Conservation (phyloP, 805 yeast genomes). For the Lipomyces yamanashiensis region DNA sequence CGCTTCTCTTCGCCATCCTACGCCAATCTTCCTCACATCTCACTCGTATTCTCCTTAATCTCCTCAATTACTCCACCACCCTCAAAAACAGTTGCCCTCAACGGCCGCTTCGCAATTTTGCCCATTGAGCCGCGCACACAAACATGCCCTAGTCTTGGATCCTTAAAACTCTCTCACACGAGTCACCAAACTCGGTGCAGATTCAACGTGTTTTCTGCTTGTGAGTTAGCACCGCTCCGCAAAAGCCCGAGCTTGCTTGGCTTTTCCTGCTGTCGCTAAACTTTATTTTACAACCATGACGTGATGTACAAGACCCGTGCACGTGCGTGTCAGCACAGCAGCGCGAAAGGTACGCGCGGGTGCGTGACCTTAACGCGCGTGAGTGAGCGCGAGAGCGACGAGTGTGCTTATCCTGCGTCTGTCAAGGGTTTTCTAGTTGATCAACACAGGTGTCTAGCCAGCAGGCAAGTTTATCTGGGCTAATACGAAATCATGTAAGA, state of each 20-base stretch:
- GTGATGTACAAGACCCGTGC: neutral
- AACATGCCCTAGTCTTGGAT: no score
- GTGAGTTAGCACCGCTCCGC: no score
- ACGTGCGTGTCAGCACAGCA: constrained; percentile 1
- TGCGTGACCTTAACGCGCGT: constrained; percentile 1
- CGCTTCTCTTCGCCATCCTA: no score
- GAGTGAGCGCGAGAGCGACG: neutral
- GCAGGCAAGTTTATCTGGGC: no score
- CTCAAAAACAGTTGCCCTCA: neutral
- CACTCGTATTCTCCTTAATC: neutral
- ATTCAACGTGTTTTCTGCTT: neutral
- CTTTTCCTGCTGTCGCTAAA: no score
- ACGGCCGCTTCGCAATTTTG: neutral
- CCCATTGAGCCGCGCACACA: neutral
- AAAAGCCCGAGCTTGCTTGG: no score
- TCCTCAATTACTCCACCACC: neutral
- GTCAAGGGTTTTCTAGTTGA: no score
- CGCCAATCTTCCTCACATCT: neutral
- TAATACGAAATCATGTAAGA: no score
- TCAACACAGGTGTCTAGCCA: no score
- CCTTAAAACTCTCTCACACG: neutral
- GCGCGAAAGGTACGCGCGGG: constrained; percentile 6
- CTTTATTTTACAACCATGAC: neutral
- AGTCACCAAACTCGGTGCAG: constrained; percentile 6
- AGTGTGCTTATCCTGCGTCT: no score